These are phyloP conservation scores for Corylus avellana DNA, from an alignment of 306 rosid genomes.

Conservation along the genomic window DNA sequence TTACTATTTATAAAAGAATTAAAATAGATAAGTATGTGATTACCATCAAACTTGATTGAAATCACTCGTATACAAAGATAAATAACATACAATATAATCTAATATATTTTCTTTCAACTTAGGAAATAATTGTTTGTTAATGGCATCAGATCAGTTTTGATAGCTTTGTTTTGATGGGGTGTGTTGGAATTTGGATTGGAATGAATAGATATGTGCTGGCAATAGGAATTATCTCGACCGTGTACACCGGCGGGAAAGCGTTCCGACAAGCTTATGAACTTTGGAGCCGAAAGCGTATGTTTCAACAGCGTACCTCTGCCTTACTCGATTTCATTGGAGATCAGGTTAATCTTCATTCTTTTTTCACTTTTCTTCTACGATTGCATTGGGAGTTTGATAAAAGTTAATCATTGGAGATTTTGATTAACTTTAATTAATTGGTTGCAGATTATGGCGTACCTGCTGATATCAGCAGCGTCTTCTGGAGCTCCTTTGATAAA, in stretches of 20 bases:
- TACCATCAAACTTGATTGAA: no score
- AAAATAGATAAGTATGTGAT: no score
- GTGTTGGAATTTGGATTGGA: no score
- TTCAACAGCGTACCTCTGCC: constrained; percentile 31
- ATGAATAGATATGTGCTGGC: constrained; percentile 60
- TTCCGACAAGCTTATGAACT: constrained; percentile 44
- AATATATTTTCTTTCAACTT: no score
- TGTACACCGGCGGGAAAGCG: constrained; percentile 55
- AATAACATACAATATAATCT: no score
- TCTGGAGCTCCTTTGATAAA: constrained; percentile 64
- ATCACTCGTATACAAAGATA: no score
- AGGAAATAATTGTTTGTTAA: not conserved
- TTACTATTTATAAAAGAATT: no score
- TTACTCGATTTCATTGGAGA: constrained; percentile 65
- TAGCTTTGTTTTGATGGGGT: not conserved
- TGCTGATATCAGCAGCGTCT: constrained; percentile 75
- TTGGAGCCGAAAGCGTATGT: constrained; percentile 28
- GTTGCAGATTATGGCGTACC: constrained; percentile 63
- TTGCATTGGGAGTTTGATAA: no score
- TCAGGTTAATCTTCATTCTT: constrained; percentile 16
- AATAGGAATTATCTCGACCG: constrained; percentile 44
- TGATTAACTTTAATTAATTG: no score
- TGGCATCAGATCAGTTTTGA: constrained; percentile 7
- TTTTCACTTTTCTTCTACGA: no score
- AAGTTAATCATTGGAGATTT: no score